Conservation (phyloP, 106 monocot species). For the Allium fistulosum region DNA sequence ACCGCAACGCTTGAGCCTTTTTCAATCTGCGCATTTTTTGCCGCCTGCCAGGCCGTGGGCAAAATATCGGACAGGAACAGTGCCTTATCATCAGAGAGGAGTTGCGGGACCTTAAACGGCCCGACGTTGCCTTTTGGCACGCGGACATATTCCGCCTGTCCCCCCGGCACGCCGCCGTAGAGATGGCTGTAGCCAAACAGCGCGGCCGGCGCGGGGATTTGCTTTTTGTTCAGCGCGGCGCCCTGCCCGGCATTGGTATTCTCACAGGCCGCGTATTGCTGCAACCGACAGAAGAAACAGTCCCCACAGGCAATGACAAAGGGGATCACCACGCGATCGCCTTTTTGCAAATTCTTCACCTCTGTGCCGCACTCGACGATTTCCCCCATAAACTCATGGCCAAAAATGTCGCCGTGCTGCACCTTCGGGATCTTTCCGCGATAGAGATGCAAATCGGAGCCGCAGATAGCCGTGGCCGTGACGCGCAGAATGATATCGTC, state of each 20-base stretch:
- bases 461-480: slow-evolving; percentile 7
- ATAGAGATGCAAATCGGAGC: slow-evolving; percentile 2
- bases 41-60: no score
- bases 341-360: background rate
- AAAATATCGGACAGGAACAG: no score
- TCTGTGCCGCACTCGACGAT: background rate
- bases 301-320: background rate
- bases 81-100: no score
- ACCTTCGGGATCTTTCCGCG: background rate
- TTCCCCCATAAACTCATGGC: slow-evolving; percentile 1
- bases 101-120: no score
- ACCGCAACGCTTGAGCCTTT: no score
- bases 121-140: no score
- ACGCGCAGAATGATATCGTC: slow-evolving; percentile 1
- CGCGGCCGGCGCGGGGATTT: no score
- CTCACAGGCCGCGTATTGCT: background rate
- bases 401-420: background rate
- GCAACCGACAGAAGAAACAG: background rate
- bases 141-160: slow-evolving; percentile 2
- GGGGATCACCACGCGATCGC: slow-evolving; percentile 4
- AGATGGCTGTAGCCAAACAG: background rate
- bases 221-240: no score
- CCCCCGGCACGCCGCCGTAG: background rate
- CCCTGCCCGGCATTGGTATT: background rate
- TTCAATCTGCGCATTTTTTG: no score